Evolutionary conservation across 441 rosid species (phyloP).

Genomic region (Populus hybrid): DNA sequence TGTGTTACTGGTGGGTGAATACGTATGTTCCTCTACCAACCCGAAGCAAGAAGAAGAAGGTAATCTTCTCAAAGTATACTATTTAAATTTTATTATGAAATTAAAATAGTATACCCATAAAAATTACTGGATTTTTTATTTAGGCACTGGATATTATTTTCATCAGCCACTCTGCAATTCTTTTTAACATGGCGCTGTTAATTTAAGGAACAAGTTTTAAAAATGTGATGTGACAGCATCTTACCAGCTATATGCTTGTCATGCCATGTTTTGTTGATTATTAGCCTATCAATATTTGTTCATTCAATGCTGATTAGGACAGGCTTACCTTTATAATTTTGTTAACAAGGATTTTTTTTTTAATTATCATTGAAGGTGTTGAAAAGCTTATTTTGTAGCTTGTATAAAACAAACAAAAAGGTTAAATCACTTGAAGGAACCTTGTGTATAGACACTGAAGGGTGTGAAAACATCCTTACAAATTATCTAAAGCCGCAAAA

Average conservation of each 20-base stretch:
- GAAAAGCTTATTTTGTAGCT: background rate
- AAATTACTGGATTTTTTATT: background rate
- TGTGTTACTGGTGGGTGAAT: constrained; percentile 97
- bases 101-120: background rate
- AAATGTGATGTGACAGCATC: background rate
- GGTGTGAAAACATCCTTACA: background rate
- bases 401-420: background rate
- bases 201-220: background rate
- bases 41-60: constrained; percentile 97
- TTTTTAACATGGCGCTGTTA: background rate
- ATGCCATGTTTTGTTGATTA: background rate
- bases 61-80: constrained; percentile 16
- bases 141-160: background rate
- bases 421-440: background rate
- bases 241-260: background rate
- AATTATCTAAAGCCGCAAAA: background rate
- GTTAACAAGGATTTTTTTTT: background rate
- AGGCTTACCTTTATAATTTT: background rate
- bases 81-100: background rate
- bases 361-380: background rate
- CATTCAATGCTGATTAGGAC: background rate
- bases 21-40: constrained; percentile 71
- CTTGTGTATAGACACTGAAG: background rate
- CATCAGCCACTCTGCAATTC: background rate
- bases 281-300: background rate